Evolutionary conservation across 805 yeast species (phyloP), one percentile per base, ranked within the genome.

Genomic region (Yarrowia deformans): DNA sequence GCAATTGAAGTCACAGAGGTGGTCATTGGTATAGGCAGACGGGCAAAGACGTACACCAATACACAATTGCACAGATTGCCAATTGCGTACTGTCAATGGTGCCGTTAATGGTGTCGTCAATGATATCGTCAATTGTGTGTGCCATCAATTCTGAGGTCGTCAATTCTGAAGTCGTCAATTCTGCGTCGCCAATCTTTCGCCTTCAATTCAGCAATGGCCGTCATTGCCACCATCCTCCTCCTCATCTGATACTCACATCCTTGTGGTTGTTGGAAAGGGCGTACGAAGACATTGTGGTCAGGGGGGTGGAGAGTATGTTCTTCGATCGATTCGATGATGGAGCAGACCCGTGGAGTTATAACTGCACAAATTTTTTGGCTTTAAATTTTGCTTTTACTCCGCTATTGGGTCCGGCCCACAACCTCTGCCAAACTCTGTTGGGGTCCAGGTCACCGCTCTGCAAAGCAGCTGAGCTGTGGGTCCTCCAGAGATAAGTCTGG

Each of bases 211-310:
- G 29, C 29, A 23, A 23, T n/a, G n/a, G n/a, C n/a, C n/a, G n/a
- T n/a, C n/a, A n/a, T n/a, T n/a, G n/a, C n/a, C n/a, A n/a, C n/a
- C n/a, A n/a, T n/a, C n/a, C n/a, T n/a, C n/a, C 29, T 23, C 29
- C 43, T 40, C 43, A 6, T 10, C 40, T 13, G 9, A 34, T 23
- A 70, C 73, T 49, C 71, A 71, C 73, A 45, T 73, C 73, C 72
- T 73, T 72, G 74, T 78, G 80, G 55, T 73, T 71, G 69, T 77
- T 74, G 70, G 79, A 73, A 39, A 78, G 71, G 64, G 73, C 71
- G 76, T 78, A 78, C 69, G 73, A 60, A 40, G 77, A 70, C 78
- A 75, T 76, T 69, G 39, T 32, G 32, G 29, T 23, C 29, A 4
- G 2, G 4, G 29, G 29, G 29, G 29, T 23, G 29, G 29, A 23